A percentile compares a stretch with the other conserved stretches of the same genome.
Evolutionary conservation across 768 basidiomycete species (phyloP).

Genomic region (Mycena metata): DNA sequence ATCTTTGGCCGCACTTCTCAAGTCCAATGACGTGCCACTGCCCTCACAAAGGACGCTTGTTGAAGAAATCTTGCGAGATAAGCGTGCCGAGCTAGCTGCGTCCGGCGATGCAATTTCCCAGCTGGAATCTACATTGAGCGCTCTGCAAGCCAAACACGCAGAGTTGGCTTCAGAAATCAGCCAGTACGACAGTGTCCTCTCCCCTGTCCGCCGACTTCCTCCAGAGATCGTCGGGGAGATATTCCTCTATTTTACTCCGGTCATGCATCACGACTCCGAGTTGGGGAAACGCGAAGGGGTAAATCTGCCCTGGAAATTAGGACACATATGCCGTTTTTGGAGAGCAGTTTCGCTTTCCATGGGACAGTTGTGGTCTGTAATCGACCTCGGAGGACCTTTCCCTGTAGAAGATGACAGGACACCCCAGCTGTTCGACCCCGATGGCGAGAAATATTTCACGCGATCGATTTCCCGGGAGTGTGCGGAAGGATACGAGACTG

Average conservation of each 20-base stretch:
- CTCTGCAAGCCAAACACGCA: background rate
- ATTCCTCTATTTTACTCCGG: slow-evolving; percentile 18
- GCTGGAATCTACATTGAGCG: background rate
- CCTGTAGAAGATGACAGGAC: too few species aligned
- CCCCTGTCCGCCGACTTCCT: slow-evolving; percentile 1
- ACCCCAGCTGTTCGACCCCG: too few species aligned
- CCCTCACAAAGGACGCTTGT: background rate
- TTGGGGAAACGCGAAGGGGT: background rate
- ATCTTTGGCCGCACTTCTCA: background rate
- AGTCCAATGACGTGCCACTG: background rate
- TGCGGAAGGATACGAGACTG: too few species aligned
- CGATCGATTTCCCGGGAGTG: too few species aligned
- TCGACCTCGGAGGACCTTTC: background rate
- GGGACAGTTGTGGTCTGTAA: slow-evolving; percentile 2
- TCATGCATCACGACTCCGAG: background rate
- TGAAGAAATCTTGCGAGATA: background rate
- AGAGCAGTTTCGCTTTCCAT: slow-evolving; percentile 9
- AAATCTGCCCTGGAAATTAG: slow-evolving; percentile 16
- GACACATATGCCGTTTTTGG: slow-evolving; percentile 17
- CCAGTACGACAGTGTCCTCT: background rate
- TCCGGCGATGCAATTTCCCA: background rate
- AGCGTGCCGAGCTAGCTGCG: background rate
- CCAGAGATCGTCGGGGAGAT: slow-evolving; percentile 11
- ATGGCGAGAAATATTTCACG: too few species aligned
- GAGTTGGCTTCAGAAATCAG: background rate